These are phyloP conservation scores for Coniochaeta sp. DNA, from an alignment of 2,329 filamentous ascomycete genomes.

Conservation along the genomic window DNA sequence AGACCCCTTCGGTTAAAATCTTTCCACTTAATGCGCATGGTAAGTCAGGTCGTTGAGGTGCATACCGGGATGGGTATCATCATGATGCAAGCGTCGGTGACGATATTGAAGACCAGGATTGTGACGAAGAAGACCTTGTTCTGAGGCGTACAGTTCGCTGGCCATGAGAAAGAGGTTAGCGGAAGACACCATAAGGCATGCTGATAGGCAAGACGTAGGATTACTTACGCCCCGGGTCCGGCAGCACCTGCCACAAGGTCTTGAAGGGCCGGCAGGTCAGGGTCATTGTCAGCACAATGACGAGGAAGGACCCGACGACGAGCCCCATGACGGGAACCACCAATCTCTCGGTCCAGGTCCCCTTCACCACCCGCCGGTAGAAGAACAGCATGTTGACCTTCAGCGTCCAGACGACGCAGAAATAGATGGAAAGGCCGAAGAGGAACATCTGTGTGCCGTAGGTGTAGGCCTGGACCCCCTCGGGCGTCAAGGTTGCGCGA, in stretches of 20 bases:
- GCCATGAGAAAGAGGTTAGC: not conserved
- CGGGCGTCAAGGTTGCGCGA: not conserved
- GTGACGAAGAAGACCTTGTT: constrained; percentile 1
- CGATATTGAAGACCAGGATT: not conserved
- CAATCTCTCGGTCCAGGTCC: not conserved
- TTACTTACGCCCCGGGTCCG: not conserved
- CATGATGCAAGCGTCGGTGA: not conserved
- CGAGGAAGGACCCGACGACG: not conserved
- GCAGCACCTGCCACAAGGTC: not conserved
- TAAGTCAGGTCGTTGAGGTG: not conserved
- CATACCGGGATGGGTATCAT: not conserved
- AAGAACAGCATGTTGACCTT: constrained; percentile 2
- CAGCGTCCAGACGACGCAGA: not conserved
- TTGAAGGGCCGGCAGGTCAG: not conserved
- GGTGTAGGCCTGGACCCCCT: not conserved
- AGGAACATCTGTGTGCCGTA: constrained; percentile 1
- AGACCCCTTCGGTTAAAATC: not conserved
- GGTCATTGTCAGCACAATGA: not conserved
- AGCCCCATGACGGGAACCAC: not conserved
- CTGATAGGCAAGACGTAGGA: not conserved
- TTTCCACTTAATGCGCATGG: not conserved
- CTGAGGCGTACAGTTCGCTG: not conserved
- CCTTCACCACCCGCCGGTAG: not conserved
- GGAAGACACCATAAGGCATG: not conserved
- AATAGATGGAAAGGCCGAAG: not conserved